phyloP scores from a whole-genome alignment of 371 early-diverging fungal species.

The Homolaphlyctis polyrhiza region DNA sequence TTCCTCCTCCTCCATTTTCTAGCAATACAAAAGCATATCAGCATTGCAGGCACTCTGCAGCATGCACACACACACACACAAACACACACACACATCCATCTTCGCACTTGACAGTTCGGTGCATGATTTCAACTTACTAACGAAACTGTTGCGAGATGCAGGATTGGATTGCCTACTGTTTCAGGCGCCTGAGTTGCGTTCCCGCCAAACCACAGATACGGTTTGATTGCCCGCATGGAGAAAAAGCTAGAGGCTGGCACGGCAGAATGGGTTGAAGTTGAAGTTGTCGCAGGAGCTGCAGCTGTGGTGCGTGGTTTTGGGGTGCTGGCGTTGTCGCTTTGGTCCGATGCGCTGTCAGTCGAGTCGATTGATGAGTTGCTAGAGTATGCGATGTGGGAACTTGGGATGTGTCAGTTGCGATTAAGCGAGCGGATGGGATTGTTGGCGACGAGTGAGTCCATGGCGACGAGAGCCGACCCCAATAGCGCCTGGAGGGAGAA shows the following conservation, averaged over 20 bases:
- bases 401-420: background rate
- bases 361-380: background rate
- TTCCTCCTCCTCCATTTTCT: background rate
- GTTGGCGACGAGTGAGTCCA: background rate
- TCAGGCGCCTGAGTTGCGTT: background rate
- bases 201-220: background rate
- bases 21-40: too few species aligned
- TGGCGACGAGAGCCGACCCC: background rate
- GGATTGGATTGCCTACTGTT: conserved; percentile 10
- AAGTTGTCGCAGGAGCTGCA: too few species aligned
- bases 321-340: too few species aligned
- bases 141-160: conserved; percentile 12
- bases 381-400: background rate
- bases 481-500: too few species aligned
- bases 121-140: too few species aligned
- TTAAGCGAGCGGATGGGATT: background rate
- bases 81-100: too few species aligned
- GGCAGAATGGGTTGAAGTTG: too few species aligned
- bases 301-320: too few species aligned
- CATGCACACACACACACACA: too few species aligned
- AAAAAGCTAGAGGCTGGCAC: background rate
- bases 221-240: background rate
- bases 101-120: too few species aligned
- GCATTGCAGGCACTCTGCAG: too few species aligned
- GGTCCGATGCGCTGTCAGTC: background rate